A percentile compares a stretch with the other conserved stretches of the same genome.
These are phyloP conservation scores for Bipolaris bicolor DNA, from an alignment of 2,329 filamentous ascomycete species.

Conservation along the genomic window DNA sequence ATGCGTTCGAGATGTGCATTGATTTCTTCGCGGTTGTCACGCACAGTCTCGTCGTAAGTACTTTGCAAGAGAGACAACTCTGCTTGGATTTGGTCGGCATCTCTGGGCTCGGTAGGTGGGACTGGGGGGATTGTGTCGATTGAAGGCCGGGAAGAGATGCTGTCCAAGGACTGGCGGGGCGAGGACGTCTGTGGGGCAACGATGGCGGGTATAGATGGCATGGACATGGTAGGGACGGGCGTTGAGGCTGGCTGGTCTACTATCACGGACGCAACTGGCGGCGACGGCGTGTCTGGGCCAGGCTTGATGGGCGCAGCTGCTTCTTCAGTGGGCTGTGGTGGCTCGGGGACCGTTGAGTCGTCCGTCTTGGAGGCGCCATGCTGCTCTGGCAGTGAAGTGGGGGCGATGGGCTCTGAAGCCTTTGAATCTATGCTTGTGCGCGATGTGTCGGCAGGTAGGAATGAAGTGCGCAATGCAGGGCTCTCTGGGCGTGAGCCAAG, in stretches of 20 bases:
- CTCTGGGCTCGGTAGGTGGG: slow-evolving; percentile 43
- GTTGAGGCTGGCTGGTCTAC: slow-evolving; percentile 48
- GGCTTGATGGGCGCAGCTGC: slow-evolving; percentile 10
- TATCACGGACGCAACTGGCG: slow-evolving; percentile 20
- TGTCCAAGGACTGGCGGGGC: slow-evolving; percentile 45
- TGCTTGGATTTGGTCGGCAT: slow-evolving; percentile 48
- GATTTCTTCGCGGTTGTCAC: slow-evolving; percentile 78
- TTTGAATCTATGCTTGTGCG: slow-evolving; percentile 55
- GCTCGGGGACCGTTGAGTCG: slow-evolving; percentile 17
- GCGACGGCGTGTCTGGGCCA: too few relatives aligned
- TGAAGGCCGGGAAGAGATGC: slow-evolving; percentile 39
- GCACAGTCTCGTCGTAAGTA: slow-evolving; percentile 59
- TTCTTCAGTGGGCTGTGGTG: slow-evolving; percentile 39
- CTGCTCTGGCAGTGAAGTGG: slow-evolving; percentile 20
- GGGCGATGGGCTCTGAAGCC: slow-evolving; percentile 37
- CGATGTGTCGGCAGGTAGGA: slow-evolving; percentile 42
- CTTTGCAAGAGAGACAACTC: slow-evolving; percentile 57
- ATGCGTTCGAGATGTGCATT: slow-evolving; percentile 86
- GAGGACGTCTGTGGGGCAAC: slow-evolving; percentile 35
- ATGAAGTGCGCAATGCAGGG: slow-evolving; percentile 50
- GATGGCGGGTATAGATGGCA: slow-evolving; percentile 42
- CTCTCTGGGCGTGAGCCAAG: slow-evolving; percentile 61
- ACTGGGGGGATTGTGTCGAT: slow-evolving; percentile 34
- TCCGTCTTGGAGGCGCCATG: slow-evolving; percentile 22
- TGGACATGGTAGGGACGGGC: slow-evolving; percentile 37